Evolutionary conservation across 768 basidiomycete species (phyloP), one percentile per base, ranked within the genome.

Genomic region (Tricholoma sp.): DNA sequence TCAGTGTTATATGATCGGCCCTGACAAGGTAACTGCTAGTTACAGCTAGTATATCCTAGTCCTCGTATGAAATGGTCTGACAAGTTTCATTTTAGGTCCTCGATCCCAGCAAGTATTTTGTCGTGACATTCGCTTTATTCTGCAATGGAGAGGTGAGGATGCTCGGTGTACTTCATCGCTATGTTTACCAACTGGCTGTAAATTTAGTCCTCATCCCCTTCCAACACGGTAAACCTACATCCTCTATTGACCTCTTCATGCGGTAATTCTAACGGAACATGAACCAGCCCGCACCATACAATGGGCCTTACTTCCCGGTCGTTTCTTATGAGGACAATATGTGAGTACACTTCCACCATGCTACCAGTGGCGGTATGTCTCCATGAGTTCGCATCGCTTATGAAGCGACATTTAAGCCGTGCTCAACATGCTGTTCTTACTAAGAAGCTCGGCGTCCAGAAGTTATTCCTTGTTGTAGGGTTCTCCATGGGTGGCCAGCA

Each of bases 401-500:
- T 18, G 13, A 50, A 24, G 28, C 17, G 12, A 18, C 18, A 48
- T 3, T 28, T 6, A 55, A 82, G 82, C 53, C 80, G 76, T 42
- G 82, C 82, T 12, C 82, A 84, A 61, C 71, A 81, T 60, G 71
- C 75, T 18, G 80, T 84, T 17, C 72, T 83, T 18, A 80, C 77
- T 31, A 71, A 79, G 47, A 68, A 68, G 24, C 72, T 82, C 28
- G 75, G 73, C 7, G 63, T 84, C 6, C 65, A 72, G 57, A 76
- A 78, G 57, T 65, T 79, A 1, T 75, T 69, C 54, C 73, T 76
- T 28, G 80, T 77, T 28, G 69, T 82, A 18, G 82, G 82, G 2
- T 82, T 83, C 59, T 82, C 81, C 3, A 85, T 84, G 83, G 81
- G 82, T 53, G 83, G 76, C 2, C 83, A 83, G 62, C 73, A 76